Evolutionary conservation across 163 green algal genomes (phyloP), one percentile per base, ranked within the genome.

Genomic region (Scenedesmus sp.): DNA sequence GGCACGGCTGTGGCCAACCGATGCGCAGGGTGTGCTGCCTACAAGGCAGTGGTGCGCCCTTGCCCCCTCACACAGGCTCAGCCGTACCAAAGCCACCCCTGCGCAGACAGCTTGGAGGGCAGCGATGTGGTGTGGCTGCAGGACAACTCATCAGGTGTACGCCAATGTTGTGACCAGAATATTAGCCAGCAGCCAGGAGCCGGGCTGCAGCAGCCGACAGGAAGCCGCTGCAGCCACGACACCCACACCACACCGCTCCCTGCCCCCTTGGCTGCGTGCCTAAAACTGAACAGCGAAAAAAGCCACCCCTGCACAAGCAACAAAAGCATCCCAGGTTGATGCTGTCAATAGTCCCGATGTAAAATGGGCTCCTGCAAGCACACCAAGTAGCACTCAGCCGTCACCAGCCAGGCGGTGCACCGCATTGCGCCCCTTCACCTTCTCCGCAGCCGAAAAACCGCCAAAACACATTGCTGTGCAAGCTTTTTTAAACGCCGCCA

Each of bases 401-500:
- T 18, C 26, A 76, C 30, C 59, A 72, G 30, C 30, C 16, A 37
- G 24, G 59, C 33, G 9, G 59, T 35, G 59, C 3, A 33, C 59
- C 20, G 65, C 65, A 76, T 37, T 22, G 1, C 30, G 18, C 65
- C 65, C 65, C 40, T 56, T 37, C 30, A 42, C 49, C 33, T 82
- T 81, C 72, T 81, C 73, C 5, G 35, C 73, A 82, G 37, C 73
- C 73, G 35, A 82, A 82, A 82, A 82, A 82, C 73, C 73, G 37
- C 73, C 73, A 82, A 82, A 44, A 13, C 15, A 37, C 12, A 33
- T 26, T 30, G 40, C 30, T 76, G 65, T 30, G 65, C 65, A 76
- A 40, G 30, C 65, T 18, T 76, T 30, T 7, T n/a, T n/a, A n/a
- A 16, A 40, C 30, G 65, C 65, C 30, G 40, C 65, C 30, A 33